Evolutionary conservation across 2,329 filamentous ascomycete species (phyloP), one percentile per base, ranked within the genome.

Genomic region (Aspergillus phoenicis): DNA sequence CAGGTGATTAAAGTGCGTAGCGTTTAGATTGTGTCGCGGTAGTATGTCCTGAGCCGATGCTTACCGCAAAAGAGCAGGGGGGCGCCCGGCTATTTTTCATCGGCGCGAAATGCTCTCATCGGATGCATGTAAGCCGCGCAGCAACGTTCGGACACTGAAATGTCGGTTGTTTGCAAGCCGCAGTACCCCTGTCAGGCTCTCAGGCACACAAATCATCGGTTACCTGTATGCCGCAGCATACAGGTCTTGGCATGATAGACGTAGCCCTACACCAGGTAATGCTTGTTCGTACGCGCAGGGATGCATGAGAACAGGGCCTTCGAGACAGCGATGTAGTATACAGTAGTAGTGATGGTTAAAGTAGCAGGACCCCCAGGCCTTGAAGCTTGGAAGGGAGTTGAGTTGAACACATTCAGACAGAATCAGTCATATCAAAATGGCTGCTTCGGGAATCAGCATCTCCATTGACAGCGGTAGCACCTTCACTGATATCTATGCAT

Each of bases 381-480:
- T 10, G 11, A 6, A 47, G 20, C 43, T 26, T 5, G 1, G 17
- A 24, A 2, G 20, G 43, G 10, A 26, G 11, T 4, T 24, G 43
- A 22, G 20, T 47, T 22, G 22, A 22, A 5, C 2, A 4, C 43
- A 47, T 26, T 4, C 8, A 8, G 43, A 24, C 43, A 47, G 22
- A 47, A 20, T 15, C 17, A 22, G 43, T 3, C 43, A 24, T 24
- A 47, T 30, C 33, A 58, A 33, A 22, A 62, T 62, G 61, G 39
- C 61, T 13, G 3, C 41, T 11, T 58, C 57, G 33, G 61, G 61
- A 26, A 60, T 60, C 45, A 52, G 61, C 30, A 62, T 62, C 17
- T 58, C 61, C n/a, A 59, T 62, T 15, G 60, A 62, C 52, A 48
- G 60, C 24, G 60, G 60, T 24, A 52, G 60, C 5, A 62, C 60